Base-by-base conservation (phyloP, 2,329 filamentous ascomycete species). In the Beauveria rudraprayagi region DNA sequence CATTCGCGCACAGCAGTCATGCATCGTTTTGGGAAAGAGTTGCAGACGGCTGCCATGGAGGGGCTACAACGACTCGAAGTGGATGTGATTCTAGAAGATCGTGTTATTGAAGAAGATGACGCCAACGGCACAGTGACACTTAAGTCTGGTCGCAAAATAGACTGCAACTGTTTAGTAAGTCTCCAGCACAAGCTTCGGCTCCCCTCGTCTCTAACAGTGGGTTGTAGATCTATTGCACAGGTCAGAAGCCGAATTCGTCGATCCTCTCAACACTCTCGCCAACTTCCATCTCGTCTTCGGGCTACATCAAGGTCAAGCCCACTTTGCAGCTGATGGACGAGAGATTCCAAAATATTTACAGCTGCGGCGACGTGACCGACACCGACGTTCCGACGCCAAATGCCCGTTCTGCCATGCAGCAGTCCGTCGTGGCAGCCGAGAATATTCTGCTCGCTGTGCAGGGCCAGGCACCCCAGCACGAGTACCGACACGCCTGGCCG, bases 341-440 rank as follows among this genome's bases (percentile, higher is more conserved):
- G 2, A 62, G 64, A 0, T 73, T 80, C 9, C 74, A 77, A 1
- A 78, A 84, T 63, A 75, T 88, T 2, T 89, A 85, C 65, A 82
- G 81, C 1, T 79, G 83, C n/a, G 86, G 86, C 19, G 86, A 89
- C 64, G 82, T 89, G 5, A 80, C 83, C 4, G 80, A 82, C 28
- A 78, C 78, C 1, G 63, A 70, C 11, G 75, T 77, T 0, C 74
- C 74, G 0, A 70, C 73, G 41, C 80, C 80, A 6, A 86, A 85
- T 67, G 82, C 80, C 0, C 76, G 84, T 10, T 78, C 83, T 0
- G 83, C 81, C 0, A 74, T 75, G 50, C 73, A 76, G 11, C 85
- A 88, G 66, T 81, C 80, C 3, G 72, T 75, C 34, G 66, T 82
- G 4, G 83, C 79, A 0, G 78, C 78, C 1, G 76, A 79, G 44